Conservation (phyloP, 2,329 filamentous ascomycete genomes). For the Exophiala aquamarina region DNA sequence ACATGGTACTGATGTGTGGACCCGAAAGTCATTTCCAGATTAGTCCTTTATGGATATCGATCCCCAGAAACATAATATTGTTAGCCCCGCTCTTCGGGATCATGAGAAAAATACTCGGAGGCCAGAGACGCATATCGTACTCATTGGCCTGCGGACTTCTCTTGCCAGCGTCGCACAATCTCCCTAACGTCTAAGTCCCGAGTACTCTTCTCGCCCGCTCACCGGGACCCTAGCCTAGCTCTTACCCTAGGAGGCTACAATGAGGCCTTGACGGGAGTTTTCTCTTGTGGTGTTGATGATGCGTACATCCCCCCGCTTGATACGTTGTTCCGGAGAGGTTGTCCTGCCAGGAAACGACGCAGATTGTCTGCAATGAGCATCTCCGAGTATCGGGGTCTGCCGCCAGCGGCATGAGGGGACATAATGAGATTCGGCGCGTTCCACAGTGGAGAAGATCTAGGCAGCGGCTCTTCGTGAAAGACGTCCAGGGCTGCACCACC, state of each 20-base stretch:
- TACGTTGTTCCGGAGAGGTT: constrained; percentile 55
- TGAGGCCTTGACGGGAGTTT: constrained; percentile 8
- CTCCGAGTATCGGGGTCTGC: constrained; percentile 60
- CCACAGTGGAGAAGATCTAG: constrained; percentile 56
- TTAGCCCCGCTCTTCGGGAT: too few species aligned
- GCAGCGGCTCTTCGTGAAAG: constrained; percentile 68
- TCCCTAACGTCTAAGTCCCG: too few species aligned
- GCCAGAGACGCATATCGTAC: too few species aligned
- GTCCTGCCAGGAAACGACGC: constrained; percentile 58
- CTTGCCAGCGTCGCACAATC: too few species aligned
- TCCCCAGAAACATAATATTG: too few species aligned
- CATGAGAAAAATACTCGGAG: too few species aligned
- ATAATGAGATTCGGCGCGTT: constrained; percentile 20
- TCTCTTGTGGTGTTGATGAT: neutral
- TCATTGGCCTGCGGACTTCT: too few species aligned
- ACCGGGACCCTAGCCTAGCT: too few species aligned
- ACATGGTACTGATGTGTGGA: too few species aligned
- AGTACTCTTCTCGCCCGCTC: too few species aligned
- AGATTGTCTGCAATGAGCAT: constrained; percentile 61
- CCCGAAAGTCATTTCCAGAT: too few species aligned
- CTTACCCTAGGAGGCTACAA: neutral
- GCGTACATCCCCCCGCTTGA: constrained; percentile 8
- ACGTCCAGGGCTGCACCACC: constrained; percentile 69
- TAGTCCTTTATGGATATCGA: too few species aligned
- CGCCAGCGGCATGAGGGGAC: constrained; percentile 26